Evolutionary conservation across 2,329 filamentous ascomycete species (phyloP), one percentile per base, ranked within the genome.

Genomic region (Raffaelea arxii): DNA sequence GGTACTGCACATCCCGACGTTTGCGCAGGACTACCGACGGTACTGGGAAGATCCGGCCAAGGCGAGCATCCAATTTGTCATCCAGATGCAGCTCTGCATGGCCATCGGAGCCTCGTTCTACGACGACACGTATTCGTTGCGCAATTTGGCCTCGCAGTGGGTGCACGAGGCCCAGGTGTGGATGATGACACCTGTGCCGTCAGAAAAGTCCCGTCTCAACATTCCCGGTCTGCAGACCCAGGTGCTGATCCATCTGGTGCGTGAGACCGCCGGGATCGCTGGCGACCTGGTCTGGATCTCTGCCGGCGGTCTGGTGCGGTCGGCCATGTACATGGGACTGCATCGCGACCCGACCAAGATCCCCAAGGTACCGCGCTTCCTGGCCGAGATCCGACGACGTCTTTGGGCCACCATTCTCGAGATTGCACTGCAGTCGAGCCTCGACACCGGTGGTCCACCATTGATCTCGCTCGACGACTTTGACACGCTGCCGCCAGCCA

Each of bases 1-100:
- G 3, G 66, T 83, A 22, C 48, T 83, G 9, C 74, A 83, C 55
- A 57, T 75, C 1, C 77, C 78, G 0, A 72, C 70, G 0, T 82
- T 83, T 51, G 62, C 66, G 39, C 63, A 63, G 11, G 72, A 78
- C 25, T 82, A 80, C 52, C 64, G 66, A 10, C 54, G 58, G 3
- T 74, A 71, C 56, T 77, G 71, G 72, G 59, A 65, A 25, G 64
- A 66, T 16, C 65, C 67, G 0, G 53, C 59, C 19, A 59, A 60
- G 0, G 61, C 65, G 2, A 69, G 64, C 25, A 55, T 62, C 16
- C 58, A 62, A 6, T 77, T 78, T 54, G 45, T 74, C 9, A 65
- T 77, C n/a, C 71, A 73, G 46, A 58, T 78, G 27, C 73, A 76
- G 55, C 63, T 78, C 0, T 67, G 71, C 53, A 67, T 78, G 64